These are phyloP conservation scores for Chytridiales sp. DNA, from an alignment of 371 early-diverging fungal genomes.

Conservation along the genomic window DNA sequence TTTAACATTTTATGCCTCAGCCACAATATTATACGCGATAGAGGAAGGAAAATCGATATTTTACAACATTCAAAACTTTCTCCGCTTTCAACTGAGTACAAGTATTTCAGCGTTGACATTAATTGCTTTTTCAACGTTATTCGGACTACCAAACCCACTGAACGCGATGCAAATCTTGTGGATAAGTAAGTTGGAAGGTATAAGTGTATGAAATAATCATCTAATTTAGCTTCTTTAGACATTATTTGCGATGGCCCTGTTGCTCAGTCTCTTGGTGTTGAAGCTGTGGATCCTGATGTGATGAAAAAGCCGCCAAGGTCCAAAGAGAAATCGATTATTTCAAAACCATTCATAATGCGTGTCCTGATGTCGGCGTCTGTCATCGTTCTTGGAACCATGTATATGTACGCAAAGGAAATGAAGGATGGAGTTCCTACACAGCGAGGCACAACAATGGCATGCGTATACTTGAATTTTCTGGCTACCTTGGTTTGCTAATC, in stretches of 20 bases:
- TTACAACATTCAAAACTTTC: slow-evolving; percentile 89
- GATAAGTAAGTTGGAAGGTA: slow-evolving; percentile 57
- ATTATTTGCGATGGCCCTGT: slow-evolving; percentile 93
- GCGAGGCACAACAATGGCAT: slow-evolving; percentile 90
- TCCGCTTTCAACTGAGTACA: slow-evolving; percentile 86
- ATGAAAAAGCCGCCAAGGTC: slow-evolving; percentile 81
- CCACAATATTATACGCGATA: slow-evolving; percentile 78
- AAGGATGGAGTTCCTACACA: slow-evolving; percentile 68
- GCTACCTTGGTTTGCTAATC: not conserved
- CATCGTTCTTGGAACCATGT: slow-evolving; percentile 87
- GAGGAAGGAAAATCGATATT: slow-evolving; percentile 93
- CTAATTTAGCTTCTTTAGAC: slow-evolving; percentile 48
- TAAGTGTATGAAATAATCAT: not conserved
- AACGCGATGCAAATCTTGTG: slow-evolving; percentile 98
- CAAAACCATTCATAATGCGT: slow-evolving; percentile 66
- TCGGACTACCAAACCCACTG: slow-evolving; percentile 86
- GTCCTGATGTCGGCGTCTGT: slow-evolving; percentile 77
- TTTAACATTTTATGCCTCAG: slow-evolving; percentile 51
- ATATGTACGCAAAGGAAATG: slow-evolving; percentile 75
- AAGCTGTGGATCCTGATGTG: slow-evolving; percentile 78
- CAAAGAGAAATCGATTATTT: slow-evolving; percentile 73
- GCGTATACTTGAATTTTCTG: not conserved
- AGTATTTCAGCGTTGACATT: slow-evolving; percentile 80
- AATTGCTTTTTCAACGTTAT: slow-evolving; percentile 82
- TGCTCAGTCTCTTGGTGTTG: slow-evolving; percentile 88